Evolutionary conservation across 108 stramenopile genomes (phyloP).

Genomic region (Discostella stelligeroides): DNA sequence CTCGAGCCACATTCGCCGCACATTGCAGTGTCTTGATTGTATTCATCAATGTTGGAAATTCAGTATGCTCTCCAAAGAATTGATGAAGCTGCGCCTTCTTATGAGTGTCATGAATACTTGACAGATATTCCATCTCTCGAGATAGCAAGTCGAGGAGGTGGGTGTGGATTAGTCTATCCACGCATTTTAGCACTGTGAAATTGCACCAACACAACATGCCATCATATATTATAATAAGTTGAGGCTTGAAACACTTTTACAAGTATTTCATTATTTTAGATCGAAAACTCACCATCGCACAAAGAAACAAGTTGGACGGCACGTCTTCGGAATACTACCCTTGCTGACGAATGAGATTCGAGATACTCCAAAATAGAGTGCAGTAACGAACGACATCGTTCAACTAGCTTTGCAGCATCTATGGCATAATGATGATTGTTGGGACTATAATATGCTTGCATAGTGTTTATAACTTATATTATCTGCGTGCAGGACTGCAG

Average conservation of each 20-base stretch:
- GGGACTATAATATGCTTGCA: background rate
- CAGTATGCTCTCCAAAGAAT: slow-evolving; percentile 33
- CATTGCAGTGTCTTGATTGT: slow-evolving; percentile 23
- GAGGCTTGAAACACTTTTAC: background rate
- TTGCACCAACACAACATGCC: background rate
- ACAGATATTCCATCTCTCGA: slow-evolving; percentile 51
- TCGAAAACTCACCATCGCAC: slow-evolving; percentile 34
- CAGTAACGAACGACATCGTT: slow-evolving; percentile 47
- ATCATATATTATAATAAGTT: background rate
- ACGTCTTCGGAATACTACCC: slow-evolving; percentile 13
- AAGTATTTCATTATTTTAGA: background rate
- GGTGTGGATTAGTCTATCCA: slow-evolving; percentile 52
- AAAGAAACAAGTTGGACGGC: slow-evolving; percentile 22
- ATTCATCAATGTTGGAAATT: slow-evolving; percentile 35
- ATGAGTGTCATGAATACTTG: slow-evolving; percentile 16
- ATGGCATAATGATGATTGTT: slow-evolving; percentile 57
- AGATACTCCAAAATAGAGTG: slow-evolving; percentile 40
- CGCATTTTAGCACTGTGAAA: slow-evolving; percentile 36
- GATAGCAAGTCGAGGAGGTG: slow-evolving; percentile 52
- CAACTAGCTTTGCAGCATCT: slow-evolving; percentile 54
- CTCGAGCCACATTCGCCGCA: slow-evolving; percentile 31
- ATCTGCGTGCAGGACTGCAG: background rate
- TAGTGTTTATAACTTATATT: background rate
- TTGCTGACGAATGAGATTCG: slow-evolving; percentile 29
- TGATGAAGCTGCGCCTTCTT: slow-evolving; percentile 28